Evolutionary conservation across 306 rosid species (phyloP).

Genomic region (Cyclanthera cordifolia): DNA sequence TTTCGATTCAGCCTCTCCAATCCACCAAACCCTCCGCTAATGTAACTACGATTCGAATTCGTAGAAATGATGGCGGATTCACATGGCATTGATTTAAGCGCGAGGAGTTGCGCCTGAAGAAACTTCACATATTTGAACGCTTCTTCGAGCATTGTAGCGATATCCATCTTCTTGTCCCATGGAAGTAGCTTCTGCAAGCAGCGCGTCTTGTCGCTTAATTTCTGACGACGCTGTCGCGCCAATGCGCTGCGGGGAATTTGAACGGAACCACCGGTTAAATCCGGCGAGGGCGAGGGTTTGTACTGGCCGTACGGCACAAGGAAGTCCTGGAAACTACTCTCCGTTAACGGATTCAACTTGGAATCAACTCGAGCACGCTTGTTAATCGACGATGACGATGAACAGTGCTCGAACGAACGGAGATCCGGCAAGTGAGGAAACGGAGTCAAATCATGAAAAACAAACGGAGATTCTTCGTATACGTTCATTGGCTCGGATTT

Average conservation of each 20-base stretch:
- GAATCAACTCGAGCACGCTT: constrained; percentile 28
- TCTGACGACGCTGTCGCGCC: constrained; percentile 55
- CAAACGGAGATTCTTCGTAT: not conserved
- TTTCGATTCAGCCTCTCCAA: constrained; percentile 43
- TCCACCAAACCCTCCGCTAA: constrained; percentile 18
- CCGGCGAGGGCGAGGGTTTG: constrained; percentile 2
- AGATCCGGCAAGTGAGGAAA: constrained; percentile 40
- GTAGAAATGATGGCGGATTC: not conserved
- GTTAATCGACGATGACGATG: not conserved
- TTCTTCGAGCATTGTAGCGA: constrained; percentile 48
- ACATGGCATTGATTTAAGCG: constrained; percentile 56
- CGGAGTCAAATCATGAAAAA: not conserved
- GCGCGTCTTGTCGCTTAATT: constrained; percentile 67
- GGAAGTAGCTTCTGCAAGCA: constrained; percentile 74
- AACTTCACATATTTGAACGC: constrained; percentile 63
- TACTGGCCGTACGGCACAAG: constrained; percentile 5
- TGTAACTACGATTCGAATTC: not conserved
- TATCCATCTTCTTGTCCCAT: constrained; percentile 81
- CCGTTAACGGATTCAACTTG: not conserved
- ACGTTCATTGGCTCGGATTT: constrained; percentile 23
- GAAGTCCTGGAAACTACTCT: not conserved
- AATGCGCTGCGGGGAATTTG: constrained; percentile 13
- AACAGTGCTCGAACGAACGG: constrained; percentile 18
- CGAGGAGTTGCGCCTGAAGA: constrained; percentile 52
- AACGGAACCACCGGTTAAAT: not conserved